Evolutionary conservation across 495 filamentous ascomycete genomes (phyloP), one percentile per base, ranked within the genome.

Genomic region (Poronia punctata): DNA sequence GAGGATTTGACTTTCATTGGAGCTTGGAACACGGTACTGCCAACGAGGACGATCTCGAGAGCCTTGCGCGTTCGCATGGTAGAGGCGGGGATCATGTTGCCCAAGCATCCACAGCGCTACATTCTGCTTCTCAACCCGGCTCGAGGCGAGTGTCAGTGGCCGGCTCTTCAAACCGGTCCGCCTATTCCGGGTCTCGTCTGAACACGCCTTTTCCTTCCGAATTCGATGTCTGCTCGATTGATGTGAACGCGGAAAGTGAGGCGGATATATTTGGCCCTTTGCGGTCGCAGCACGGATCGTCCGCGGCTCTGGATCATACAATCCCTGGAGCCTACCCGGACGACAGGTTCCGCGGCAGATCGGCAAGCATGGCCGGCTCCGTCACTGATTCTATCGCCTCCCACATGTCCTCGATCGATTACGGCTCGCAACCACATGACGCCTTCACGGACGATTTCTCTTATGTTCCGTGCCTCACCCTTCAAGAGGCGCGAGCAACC

Each of bases 381-480:
- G n/a, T n/a, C n/a, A n/a, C n/a, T 21, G 75, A 75, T 44, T 79
- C 76, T 20, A 68, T 74, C 58, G 71, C 75, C 37, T 82, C 78
- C 12, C 74, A 76, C 59, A 72, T 76, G 66, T 77, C 64, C 30
- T 72, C 65, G 14, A 42, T 80, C 17, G 73, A 79, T 42, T 68
- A 66, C 48, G 66, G 54, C 47, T 49, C 44, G 0, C 64, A 61
- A 59, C 52, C 64, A 34, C 70, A 74, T 40, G 74, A 78, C 35
- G 60, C 79, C 0, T 82, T 82, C 22, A 74, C 82, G n/a, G 86
- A 90, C 40, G 87, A 95, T 50, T 83, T 83, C 60, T 83, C 79
- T 11, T 92, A 90, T 53, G 88, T 96, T 4, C 92, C 92, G 12
- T 86, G 86, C 57, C 78, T 97, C 56, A 94, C 90, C 7, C 68